These are phyloP conservation scores for Penicillium sp. DNA, from an alignment of 2,329 filamentous ascomycete genomes.

Conservation along the genomic window DNA sequence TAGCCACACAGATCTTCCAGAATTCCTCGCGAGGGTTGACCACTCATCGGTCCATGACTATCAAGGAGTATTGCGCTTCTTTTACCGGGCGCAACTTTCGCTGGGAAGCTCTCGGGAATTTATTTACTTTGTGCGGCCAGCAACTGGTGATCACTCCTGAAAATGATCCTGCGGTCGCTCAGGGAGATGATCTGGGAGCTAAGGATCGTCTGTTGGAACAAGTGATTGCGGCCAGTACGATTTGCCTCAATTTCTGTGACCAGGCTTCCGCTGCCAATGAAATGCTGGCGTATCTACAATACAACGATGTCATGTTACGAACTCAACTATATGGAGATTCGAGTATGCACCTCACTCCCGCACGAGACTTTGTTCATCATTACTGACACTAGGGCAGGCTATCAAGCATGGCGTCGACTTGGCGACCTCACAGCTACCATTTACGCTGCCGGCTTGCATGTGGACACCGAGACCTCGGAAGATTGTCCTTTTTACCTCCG, in stretches of 20 bases:
- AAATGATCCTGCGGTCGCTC: constrained; percentile 32
- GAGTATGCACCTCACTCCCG: constrained; percentile 33
- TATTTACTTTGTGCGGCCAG: constrained; percentile 43
- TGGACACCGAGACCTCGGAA: constrained; percentile 36
- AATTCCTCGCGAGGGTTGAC: constrained; percentile 32
- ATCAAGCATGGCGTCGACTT: constrained; percentile 50
- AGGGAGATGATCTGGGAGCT: constrained; percentile 21
- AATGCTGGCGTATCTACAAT: constrained; percentile 38
- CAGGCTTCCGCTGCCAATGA: constrained; percentile 37
- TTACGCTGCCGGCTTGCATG: constrained; percentile 52
- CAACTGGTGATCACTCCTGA: constrained; percentile 34
- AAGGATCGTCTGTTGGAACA: constrained; percentile 35
- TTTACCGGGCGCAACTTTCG: constrained; percentile 37
- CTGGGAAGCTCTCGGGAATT: constrained; percentile 45
- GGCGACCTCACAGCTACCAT: constrained; percentile 51
- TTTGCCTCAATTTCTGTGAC: constrained; percentile 36
- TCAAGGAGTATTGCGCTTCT: constrained; percentile 33
- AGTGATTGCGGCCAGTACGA: constrained; percentile 36
- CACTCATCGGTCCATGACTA: constrained; percentile 30
- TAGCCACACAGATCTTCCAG: constrained; percentile 33
- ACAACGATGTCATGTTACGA: constrained; percentile 33
- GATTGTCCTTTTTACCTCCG: constrained; percentile 43
- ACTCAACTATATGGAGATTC: constrained; percentile 39
- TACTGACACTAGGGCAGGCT: constrained; percentile 35
- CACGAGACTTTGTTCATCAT: not conserved